A percentile compares a stretch with the other conserved stretches of the same genome.
phyloP scores from a whole-genome alignment of 352 stramenopile genomes.

The Pythium grandisporangium region DNA sequence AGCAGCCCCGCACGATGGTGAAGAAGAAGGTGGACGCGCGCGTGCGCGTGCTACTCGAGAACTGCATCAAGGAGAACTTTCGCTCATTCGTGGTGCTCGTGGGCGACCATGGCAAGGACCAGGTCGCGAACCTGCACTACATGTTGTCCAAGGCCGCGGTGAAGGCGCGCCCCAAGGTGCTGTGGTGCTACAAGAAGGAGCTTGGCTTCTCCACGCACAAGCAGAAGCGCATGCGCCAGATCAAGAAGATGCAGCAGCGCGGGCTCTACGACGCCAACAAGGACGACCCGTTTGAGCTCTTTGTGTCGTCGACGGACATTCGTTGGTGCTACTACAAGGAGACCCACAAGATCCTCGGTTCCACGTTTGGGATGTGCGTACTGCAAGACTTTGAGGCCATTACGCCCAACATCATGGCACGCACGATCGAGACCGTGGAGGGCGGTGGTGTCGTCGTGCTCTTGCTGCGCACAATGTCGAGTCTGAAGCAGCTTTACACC shows the following conservation, averaged over 20 bases:
- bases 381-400: conserved; percentile 99
- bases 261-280: conserved; percentile 89
- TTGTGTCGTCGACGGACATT: conserved; percentile 97
- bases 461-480: conserved; percentile 97
- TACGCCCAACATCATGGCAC: conserved; percentile 98
- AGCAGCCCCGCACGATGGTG: conserved; percentile 78
- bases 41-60: conserved; percentile 96
- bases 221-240: conserved; percentile 91
- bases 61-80: conserved; percentile 95
- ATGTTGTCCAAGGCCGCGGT: conserved; percentile 95
- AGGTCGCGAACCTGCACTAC: conserved; percentile 98
- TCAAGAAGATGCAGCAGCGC: conserved; percentile 92
- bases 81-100: conserved; percentile 97
- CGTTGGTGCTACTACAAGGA: conserved; percentile 99
- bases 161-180: conserved; percentile 92
- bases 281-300: conserved; percentile 98
- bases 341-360: conserved; percentile 97
- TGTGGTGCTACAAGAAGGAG: conserved; percentile 99
- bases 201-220: conserved; percentile 98
- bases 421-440: conserved; percentile 99
- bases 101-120: conserved; percentile 98
- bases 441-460: conserved; percentile 97
- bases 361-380: conserved; percentile 97
- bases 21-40: conserved; percentile 99
- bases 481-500: conserved; percentile 97